Conservation (phyloP, 495 filamentous ascomycete genomes). For the Hypoxylon perforatum region DNA sequence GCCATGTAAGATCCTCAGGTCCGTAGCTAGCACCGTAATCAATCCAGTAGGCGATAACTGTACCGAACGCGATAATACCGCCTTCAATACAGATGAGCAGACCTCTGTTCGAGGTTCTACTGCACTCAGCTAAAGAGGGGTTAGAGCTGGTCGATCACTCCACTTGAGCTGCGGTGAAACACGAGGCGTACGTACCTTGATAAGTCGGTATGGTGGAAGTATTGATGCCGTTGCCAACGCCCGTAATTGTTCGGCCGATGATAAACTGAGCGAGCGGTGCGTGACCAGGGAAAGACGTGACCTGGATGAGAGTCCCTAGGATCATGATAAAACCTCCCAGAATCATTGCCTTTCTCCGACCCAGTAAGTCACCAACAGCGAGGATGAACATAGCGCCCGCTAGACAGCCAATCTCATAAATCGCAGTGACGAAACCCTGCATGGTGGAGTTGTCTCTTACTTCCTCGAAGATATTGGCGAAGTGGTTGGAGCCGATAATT, state of each 20-base stretch:
- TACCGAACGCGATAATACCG: conserved; percentile 77
- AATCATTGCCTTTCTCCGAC: conserved; percentile 67
- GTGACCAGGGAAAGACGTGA: conserved; percentile 57
- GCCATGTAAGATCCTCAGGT: conserved; percentile 69
- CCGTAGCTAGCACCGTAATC: conserved; percentile 77
- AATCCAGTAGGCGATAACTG: conserved; percentile 79
- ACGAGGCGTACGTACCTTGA: conserved; percentile 71
- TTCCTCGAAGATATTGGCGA: conserved; percentile 75
- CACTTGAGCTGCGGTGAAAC: conserved; percentile 55
- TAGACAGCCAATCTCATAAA: conserved; percentile 85
- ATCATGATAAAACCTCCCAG: conserved; percentile 75
- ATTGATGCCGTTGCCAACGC: conserved; percentile 78
- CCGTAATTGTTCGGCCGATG: conserved; percentile 73
- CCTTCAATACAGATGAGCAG: conserved; percentile 82
- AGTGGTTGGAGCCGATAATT: conserved; percentile 78
- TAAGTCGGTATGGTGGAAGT: conserved; percentile 79
- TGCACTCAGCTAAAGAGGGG: conserved; percentile 54
- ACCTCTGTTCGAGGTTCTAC: conserved; percentile 74
- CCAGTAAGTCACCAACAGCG: conserved; percentile 72
- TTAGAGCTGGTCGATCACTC: conserved; percentile 8
- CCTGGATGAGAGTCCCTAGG: conserved; percentile 73
- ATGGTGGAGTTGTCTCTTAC: conserved; percentile 74
- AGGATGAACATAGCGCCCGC: conserved; percentile 78
- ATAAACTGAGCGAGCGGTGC: conserved; percentile 71
- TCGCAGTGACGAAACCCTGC: conserved; percentile 84